Evolutionary conservation across 1,284 basidiomycete genomes (phyloP).

Genomic region (Fomitopsis palustris): DNA sequence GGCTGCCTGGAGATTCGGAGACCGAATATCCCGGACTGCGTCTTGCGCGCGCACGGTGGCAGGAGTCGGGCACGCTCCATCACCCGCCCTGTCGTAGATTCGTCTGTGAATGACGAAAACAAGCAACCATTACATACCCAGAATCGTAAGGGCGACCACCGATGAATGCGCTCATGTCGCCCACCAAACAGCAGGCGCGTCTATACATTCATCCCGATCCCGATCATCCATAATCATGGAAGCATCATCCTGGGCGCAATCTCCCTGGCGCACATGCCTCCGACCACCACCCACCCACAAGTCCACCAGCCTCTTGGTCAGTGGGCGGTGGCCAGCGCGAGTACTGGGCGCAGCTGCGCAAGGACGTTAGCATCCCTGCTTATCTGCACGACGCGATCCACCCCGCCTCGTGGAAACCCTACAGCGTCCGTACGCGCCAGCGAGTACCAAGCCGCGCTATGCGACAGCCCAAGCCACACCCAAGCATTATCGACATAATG

Average conservation of each 20-base stretch:
- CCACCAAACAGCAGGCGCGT: neutral
- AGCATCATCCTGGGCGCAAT: neutral
- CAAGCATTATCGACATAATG: neutral
- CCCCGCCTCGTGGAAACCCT: neutral
- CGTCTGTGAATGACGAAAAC: neutral
- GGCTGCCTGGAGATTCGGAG: neutral
- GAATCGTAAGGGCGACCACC: neutral
- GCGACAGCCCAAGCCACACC: neutral
- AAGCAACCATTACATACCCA: neutral
- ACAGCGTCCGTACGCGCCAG: neutral
- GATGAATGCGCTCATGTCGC: too few relatives aligned
- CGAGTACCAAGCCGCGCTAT: neutral
- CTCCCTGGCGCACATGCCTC: neutral
- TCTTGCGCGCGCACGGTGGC: neutral
- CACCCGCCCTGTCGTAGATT: neutral
- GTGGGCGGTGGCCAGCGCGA: neutral
- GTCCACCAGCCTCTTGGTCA: neutral
- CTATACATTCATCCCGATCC: neutral
- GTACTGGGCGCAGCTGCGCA: neutral
- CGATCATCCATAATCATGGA: neutral
- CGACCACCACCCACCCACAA: too few relatives aligned
- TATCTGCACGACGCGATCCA: neutral
- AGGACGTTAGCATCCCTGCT: neutral
- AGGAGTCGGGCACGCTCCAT: neutral
- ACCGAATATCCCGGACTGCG: neutral